These are phyloP conservation scores for Curvularia spicifera DNA, from an alignment of 2,329 filamentous ascomycete genomes.

Conservation along the genomic window DNA sequence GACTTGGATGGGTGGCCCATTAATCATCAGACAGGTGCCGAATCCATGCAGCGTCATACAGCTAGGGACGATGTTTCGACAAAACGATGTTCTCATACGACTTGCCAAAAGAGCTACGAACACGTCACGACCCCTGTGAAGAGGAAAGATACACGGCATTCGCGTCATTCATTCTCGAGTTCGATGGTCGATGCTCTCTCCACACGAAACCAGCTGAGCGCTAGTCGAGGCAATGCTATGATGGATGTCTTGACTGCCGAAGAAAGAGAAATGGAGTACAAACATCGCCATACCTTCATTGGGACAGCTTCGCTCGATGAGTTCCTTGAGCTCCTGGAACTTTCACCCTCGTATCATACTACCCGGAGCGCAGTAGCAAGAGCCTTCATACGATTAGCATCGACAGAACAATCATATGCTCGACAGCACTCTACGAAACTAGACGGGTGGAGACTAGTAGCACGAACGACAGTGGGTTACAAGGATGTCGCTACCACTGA, in stretches of 20 bases:
- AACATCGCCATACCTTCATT: constrained; percentile 42
- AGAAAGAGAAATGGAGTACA: constrained; percentile 37
- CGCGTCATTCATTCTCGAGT: neutral
- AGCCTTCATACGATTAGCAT: constrained; percentile 30
- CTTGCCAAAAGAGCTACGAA: neutral
- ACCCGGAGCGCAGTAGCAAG: constrained; percentile 22
- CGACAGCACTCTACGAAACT: constrained; percentile 24
- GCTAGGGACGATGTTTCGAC: neutral
- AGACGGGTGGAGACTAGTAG: constrained; percentile 35
- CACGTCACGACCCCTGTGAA: neutral
- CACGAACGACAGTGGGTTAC: constrained; percentile 23
- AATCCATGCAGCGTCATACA: neutral
- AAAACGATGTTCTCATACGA: neutral
- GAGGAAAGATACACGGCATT: constrained; percentile 4
- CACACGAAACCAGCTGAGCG: neutral
- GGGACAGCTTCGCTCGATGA: constrained; percentile 37
- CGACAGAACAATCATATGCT: constrained; percentile 32
- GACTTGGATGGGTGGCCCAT: neutral
- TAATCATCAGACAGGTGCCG: neutral
- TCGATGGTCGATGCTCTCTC: neutral
- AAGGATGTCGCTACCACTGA: constrained; percentile 23
- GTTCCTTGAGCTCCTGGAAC: constrained; percentile 33
- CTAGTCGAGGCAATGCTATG: neutral
- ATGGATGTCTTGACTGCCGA: constrained; percentile 1
- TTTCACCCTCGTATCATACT: constrained; percentile 15